These are phyloP conservation scores for Pyrus communis DNA, from an alignment of 306 rosid genomes.

Conservation along the genomic window DNA sequence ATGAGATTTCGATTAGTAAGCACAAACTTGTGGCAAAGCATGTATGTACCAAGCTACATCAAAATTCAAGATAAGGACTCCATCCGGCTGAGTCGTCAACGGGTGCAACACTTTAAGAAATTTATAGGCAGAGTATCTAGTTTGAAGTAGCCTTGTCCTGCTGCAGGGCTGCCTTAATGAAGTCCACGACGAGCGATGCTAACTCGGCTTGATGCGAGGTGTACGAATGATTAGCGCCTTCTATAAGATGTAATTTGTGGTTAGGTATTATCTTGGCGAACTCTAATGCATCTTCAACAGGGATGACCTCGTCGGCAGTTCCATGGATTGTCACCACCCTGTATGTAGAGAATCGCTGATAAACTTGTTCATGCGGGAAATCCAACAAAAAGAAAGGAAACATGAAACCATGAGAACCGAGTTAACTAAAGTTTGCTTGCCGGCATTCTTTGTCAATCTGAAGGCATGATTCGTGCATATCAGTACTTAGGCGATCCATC, in stretches of 20 bases:
- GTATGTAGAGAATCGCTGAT: conserved; percentile 1
- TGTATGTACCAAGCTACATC: neutral
- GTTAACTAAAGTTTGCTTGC: conserved; percentile 19
- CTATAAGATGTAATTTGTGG: conserved; percentile 52
- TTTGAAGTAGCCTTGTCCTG: conserved; percentile 20
- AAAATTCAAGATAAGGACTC: neutral
- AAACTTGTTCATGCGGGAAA: neutral
- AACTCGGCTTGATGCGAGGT: conserved; percentile 44
- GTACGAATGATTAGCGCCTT: conserved; percentile 64
- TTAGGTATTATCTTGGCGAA: conserved; percentile 67
- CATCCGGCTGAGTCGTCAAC: too few species aligned
- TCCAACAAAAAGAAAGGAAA: neutral
- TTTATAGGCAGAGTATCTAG: neutral
- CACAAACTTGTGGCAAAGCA: too few species aligned
- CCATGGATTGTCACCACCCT: conserved; percentile 80
- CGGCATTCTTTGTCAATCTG: conserved; percentile 60
- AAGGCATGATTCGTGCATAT: conserved; percentile 61
- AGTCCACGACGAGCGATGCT: conserved; percentile 32
- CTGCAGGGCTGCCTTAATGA: conserved; percentile 41
- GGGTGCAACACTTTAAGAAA: too few species aligned
- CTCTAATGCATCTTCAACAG: conserved; percentile 51
- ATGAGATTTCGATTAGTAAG: too few species aligned
- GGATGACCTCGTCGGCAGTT: conserved; percentile 40
- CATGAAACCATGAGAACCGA: neutral
- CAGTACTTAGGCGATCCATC: conserved; percentile 53